phyloP scores from a whole-genome alignment of 306 rosid genomes.

The Glycine soja region DNA sequence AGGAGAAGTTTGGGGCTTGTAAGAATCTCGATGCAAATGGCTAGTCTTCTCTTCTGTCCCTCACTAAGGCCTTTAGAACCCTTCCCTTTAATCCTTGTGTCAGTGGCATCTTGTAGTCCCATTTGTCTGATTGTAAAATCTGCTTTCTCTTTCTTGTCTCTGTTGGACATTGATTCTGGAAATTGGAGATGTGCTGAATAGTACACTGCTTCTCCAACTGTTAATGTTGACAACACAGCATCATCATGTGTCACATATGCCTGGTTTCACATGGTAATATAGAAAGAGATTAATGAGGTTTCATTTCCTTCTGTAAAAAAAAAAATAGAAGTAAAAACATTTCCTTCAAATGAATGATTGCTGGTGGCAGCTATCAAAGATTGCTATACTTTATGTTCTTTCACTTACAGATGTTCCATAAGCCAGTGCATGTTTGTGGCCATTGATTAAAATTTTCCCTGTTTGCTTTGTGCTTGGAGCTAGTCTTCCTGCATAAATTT shows the following conservation, averaged over 20 bases:
- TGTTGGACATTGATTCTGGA: conserved; percentile 56
- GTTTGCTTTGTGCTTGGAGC: conserved; percentile 28
- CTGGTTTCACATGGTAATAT: conserved; percentile 34
- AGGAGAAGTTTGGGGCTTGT: conserved; percentile 59
- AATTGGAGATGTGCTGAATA: conserved; percentile 67
- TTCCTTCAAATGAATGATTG: no score
- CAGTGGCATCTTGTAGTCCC: conserved; percentile 58
- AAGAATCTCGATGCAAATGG: conserved; percentile 66
- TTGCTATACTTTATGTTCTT: not conserved
- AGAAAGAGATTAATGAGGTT: not conserved
- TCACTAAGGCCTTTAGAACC: conserved; percentile 50
- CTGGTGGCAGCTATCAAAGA: no score
- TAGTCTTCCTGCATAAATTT: conserved; percentile 16
- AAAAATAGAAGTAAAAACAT: no score
- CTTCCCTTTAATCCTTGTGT: conserved; percentile 62
- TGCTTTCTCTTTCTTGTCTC: conserved; percentile 57
- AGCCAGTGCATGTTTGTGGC: conserved; percentile 50
- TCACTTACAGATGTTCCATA: conserved; percentile 54
- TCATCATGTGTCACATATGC: conserved; percentile 71
- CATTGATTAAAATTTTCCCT: conserved; percentile 47
- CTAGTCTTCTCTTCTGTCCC: conserved; percentile 65
- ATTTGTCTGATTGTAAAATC: conserved; percentile 57
- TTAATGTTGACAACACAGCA: conserved; percentile 50
- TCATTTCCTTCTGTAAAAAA: not conserved
- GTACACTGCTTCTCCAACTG: conserved; percentile 59